Base-by-base conservation (phyloP, 331 rosid species). In the Malus hybrid region DNA sequence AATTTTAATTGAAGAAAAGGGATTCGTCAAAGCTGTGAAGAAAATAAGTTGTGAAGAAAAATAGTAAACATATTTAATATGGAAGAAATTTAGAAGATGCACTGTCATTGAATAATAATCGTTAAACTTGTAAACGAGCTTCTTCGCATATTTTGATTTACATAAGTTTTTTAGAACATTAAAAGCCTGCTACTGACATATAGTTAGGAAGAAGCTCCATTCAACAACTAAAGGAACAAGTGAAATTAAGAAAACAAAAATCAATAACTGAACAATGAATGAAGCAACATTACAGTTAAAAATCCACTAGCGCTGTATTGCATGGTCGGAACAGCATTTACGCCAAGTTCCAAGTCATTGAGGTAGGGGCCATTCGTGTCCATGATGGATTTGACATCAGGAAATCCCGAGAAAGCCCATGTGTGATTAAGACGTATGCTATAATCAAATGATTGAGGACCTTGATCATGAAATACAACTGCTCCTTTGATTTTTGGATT, bases 401-500 rank as follows among this genome's bases (percentile, higher is more conserved):
- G 50, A 44, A 94, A 94, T 83, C 99, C 99, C 0, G 96, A 88
- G 92, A 94, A 89, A 82, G 99, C 99, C 99, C 99, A 94, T 6
- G 99, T 86, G 80, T 94, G 99, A 80, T 92, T 92, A 77, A 94
- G 99, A 70, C 97, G 97, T 77, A 92, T 92, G 83, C 99, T 92
- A 84, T 94, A 94, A 78, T 94, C 97, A 83, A 88, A 94, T 48
- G 78, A 42, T 61, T 86, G 85, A 66, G 97, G 97, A 66, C 99
- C 99, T 79, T 94, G 99, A 64, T 87, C 86, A 52, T 90, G 90
- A 85, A 94, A 94, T 70, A 94, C 90, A 59, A 94, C 79, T 42
- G 99, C 99, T 74, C 96, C 99, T 79, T 89, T 89, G 84, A 94
- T 90, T 84, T 86, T 94, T 61, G 96, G 95, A 84, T 84, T 84